These are phyloP conservation scores for Ganoderma lucidum DNA, from an alignment of 1,284 basidiomycete genomes.

Conservation along the genomic window DNA sequence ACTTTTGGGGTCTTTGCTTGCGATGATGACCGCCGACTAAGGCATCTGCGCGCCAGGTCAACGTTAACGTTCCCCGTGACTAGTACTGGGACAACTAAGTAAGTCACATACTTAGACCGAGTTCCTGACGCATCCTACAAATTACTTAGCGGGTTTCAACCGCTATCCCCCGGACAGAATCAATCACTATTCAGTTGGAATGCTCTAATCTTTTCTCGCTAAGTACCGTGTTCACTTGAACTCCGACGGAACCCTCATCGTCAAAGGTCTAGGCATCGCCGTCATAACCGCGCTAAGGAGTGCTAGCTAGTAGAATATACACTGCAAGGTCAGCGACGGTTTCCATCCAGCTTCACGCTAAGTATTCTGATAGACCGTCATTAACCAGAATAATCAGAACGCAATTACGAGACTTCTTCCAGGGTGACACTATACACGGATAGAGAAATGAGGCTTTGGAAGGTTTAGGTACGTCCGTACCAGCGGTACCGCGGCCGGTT, in stretches of 20 bases:
- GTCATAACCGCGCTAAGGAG: not conserved
- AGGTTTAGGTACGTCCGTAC: not conserved
- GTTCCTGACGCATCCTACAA: not conserved
- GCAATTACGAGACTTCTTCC: not conserved
- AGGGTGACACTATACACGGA: too few species aligned
- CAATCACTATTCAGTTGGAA: not conserved
- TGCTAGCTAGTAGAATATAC: not conserved
- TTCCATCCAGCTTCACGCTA: not conserved
- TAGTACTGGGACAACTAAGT: not conserved
- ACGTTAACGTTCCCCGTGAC: not conserved
- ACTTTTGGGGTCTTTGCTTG: not conserved
- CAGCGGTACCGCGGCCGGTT: not conserved
- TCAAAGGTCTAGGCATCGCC: conserved; percentile 4
- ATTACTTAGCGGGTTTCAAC: not conserved
- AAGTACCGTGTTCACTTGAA: not conserved
- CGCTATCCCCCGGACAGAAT: not conserved
- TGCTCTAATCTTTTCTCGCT: not conserved
- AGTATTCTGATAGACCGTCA: not conserved
- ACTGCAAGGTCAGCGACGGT: not conserved
- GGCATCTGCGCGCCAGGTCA: not conserved
- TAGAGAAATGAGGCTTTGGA: not conserved
- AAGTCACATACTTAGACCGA: too few species aligned
- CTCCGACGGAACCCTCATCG: not conserved
- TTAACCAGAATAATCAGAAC: not conserved
- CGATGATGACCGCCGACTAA: not conserved